Evolutionary conservation across 176 grass and related monocot genomes (phyloP).

Genomic region (Carex pumila): DNA sequence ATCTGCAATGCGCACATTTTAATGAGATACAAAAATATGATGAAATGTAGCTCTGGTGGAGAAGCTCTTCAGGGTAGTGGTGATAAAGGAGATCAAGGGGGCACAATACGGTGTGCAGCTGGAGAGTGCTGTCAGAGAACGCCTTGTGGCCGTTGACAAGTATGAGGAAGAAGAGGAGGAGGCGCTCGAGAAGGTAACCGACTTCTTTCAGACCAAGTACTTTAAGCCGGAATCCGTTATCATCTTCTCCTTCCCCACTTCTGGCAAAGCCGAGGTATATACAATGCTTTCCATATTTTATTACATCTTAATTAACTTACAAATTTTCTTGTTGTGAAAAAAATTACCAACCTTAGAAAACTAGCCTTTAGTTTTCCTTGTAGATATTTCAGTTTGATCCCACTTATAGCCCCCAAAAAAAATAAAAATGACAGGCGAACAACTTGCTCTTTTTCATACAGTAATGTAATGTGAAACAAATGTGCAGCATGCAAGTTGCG

Average conservation of each 20-base stretch:
- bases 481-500: neutral
- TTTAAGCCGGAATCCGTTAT: constrained; percentile 53
- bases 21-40: neutral
- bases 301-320: neutral
- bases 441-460: neutral
- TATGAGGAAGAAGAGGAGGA: constrained; percentile 78
- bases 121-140: constrained; percentile 71
- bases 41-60: constrained; percentile 45
- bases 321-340: neutral
- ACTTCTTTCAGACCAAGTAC: constrained; percentile 77
- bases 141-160: constrained; percentile 40
- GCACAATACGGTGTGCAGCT: constrained; percentile 87
- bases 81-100: constrained; percentile 93
- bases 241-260: constrained; percentile 43
- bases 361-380: no score
- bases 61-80: constrained; percentile 58
- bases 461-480: neutral
- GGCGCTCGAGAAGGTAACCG: constrained; percentile 51
- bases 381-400: no score
- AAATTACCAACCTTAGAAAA: no score
- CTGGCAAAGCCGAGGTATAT: constrained; percentile 12
- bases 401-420: no score
- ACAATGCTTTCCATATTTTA: neutral
- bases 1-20: neutral
- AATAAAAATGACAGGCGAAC: neutral